Evolutionary conservation across 2,329 filamentous ascomycete genomes (phyloP), one percentile per base, ranked within the genome.

Genomic region (Pseudogymnoascus sp.): DNA sequence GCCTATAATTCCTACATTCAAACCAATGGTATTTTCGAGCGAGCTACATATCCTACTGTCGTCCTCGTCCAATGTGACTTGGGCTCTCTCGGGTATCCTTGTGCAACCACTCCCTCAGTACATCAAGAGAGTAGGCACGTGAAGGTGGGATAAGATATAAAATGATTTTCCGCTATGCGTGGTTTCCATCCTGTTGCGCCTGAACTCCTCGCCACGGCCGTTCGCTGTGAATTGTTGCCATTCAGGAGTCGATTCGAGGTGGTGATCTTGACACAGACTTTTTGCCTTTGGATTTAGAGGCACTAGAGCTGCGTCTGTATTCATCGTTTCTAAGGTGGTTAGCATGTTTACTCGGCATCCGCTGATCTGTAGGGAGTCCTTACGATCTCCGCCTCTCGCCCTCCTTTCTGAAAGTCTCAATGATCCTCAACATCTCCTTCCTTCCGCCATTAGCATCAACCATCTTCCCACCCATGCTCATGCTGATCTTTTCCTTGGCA

Each of bases 361-460:
- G 29, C 9, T 55, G 45, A 15, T 55, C 15, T 35, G 48, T 33
- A 3, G 7, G 35, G 27, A 29, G 21, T 42, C 84, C 88, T 80
- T 78, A 92, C 87, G 88, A 91, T 79, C 87, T 81, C 72, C 92
- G 83, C 67, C 90, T 82, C 75, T 95, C 90, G 21, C 90, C 93
- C 74, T 97, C 92, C 73, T 92, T 92, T 64, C 92, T 85, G 70
- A 95, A 83, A 36, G 81, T 87, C 69, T 97, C 91, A 66, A 97
- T 95, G 37, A 94, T 92, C 71, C 85, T 87, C 66, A 95, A 75
- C 85, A 99, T 97, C 74, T 96, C 90, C 74, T 95, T 95, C 60
- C 94, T 81, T 1, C 89, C 91, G 4, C 87, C 87, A 45, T 78
- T 77, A 3, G 91, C 90, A 76, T 97, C 90, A 59, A 97, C 87